Base-by-base conservation (phyloP, 2,329 filamentous ascomycete species). In the Venturiaceae sp. region DNA sequence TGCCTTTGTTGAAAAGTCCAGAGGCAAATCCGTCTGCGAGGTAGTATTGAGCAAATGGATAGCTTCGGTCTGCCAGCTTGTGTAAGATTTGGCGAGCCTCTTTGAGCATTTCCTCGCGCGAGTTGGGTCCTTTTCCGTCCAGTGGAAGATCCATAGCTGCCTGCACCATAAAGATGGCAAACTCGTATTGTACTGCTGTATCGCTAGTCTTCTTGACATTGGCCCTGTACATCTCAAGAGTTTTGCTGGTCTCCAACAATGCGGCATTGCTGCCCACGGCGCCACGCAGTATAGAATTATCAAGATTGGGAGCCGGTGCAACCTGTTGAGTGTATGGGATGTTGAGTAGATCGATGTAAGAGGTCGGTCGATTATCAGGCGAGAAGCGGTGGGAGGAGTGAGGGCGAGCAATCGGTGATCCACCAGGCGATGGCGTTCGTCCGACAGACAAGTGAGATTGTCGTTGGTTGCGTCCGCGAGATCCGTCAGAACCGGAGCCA, bases 171-270 rank as follows among this genome's bases (percentile, higher is more conserved):
- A 95, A 96, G 37, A 97, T 83, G 2, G 94, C 94, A 73, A 99
- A 97, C 32, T 95, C 94, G 72, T 97, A 97, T 72, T 96, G 91
- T 34, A 95, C 88, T 3, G 88, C 86, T 16, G 86, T 80, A 71
- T 96, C 91, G 62, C 88, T 94, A 2, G 94, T 95, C 77, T 99
- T 99, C 76, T 96, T 97, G 60, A 96, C 90, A 68, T 97, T 99
- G 58, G 87, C 86, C 47, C 92, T 83, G 72, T 99, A 99, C 92
- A 97, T 96, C 58, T 97, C 92, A 53, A 99, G 82, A 1, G 94
- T 99, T 74, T 97, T 92, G 68, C 92, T 89, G 34, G 90, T 87
- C 67, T 90, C 92, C 32, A 99, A 81, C 13, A 99, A 80, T 21
- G 92, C 96, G 3, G 92, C 92, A 75, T 95, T 95, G 68, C 84